A percentile compares a stretch with the other conserved stretches of the same genome.
Conservation (phyloP, 2,329 filamentous ascomycete species). For the Exophiala bonariae region DNA sequence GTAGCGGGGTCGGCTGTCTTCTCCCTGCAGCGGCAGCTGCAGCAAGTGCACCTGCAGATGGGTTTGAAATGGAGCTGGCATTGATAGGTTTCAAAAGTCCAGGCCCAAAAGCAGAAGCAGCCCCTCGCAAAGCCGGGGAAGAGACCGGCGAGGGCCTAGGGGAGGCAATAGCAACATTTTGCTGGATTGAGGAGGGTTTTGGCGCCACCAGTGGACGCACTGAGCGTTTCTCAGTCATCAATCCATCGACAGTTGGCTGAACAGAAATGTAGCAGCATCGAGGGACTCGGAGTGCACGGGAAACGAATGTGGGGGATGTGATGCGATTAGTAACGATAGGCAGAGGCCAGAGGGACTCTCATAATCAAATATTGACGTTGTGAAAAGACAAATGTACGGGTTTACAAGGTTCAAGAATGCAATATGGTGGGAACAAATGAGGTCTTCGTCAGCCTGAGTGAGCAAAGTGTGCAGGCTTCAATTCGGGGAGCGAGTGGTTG, state of each 20-base stretch:
- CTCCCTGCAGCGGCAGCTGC: slow-evolving; percentile 18
- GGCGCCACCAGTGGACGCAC: slow-evolving; percentile 29
- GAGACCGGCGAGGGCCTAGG: slow-evolving; percentile 14
- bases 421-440: not conserved
- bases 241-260: slow-evolving; percentile 21
- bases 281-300: not conserved
- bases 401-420: not conserved
- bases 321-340: slow-evolving; percentile 15
- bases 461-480: too few species aligned
- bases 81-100: slow-evolving; percentile 12
- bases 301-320: slow-evolving; percentile 8
- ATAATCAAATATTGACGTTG: slow-evolving; percentile 3
- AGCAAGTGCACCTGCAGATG: slow-evolving; percentile 23
- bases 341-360: not conserved
- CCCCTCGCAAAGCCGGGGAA: slow-evolving; percentile 25
- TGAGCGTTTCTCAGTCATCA: slow-evolving; percentile 27
- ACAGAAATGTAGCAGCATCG: slow-evolving; percentile 18
- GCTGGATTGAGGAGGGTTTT: slow-evolving; percentile 25
- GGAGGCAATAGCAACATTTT: slow-evolving; percentile 11
- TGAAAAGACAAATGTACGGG: not conserved
- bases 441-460: too few species aligned
- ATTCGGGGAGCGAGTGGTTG: too few species aligned
- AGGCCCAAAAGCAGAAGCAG: slow-evolving; percentile 24
- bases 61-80: slow-evolving; percentile 17
- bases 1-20: slow-evolving; percentile 12